Conservation (phyloP, 164 flowering plant genomes). For the Stephania yunnanensis region DNA sequence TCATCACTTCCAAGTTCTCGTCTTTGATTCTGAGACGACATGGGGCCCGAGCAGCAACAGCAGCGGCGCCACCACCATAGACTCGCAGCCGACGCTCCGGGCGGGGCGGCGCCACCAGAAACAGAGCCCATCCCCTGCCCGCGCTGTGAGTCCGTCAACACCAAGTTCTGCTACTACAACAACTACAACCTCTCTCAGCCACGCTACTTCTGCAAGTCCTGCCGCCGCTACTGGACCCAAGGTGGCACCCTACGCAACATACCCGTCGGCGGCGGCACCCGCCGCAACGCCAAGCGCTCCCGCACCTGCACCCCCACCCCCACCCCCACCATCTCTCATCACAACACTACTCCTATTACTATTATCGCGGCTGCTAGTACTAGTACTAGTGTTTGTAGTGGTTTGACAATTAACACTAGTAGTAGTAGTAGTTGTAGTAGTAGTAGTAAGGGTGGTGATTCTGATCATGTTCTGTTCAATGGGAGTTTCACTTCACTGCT, state of each 20-base stretch:
- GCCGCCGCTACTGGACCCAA: constrained; percentile 67
- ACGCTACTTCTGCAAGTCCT: constrained; percentile 60
- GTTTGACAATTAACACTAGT: too few species aligned
- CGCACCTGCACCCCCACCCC: constrained; percentile 20
- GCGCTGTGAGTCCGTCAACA: constrained; percentile 54
- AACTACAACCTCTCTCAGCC: constrained; percentile 69
- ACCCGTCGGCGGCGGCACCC: constrained; percentile 59
- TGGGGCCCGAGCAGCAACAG: neutral
- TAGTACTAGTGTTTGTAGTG: too few species aligned
- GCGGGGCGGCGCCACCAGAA: constrained; percentile 18
- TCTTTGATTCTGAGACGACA: neutral
- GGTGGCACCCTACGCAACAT: constrained; percentile 69
- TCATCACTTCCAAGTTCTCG: neutral
- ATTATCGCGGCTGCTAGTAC: too few species aligned
- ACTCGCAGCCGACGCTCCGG: neutral
- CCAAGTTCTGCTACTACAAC: constrained; percentile 78
- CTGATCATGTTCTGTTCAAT: neutral
- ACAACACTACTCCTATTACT: too few species aligned
- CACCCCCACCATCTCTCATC: neutral
- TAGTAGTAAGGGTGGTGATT: too few species aligned
- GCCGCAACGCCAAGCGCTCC: constrained; percentile 43
- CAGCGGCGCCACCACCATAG: neutral
- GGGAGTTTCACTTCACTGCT: constrained; percentile 29
- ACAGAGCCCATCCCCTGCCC: constrained; percentile 49
- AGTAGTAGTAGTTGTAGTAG: too few species aligned